Base-by-base conservation (phyloP, 176 grass and related monocot species). In the Oryza punctata region DNA sequence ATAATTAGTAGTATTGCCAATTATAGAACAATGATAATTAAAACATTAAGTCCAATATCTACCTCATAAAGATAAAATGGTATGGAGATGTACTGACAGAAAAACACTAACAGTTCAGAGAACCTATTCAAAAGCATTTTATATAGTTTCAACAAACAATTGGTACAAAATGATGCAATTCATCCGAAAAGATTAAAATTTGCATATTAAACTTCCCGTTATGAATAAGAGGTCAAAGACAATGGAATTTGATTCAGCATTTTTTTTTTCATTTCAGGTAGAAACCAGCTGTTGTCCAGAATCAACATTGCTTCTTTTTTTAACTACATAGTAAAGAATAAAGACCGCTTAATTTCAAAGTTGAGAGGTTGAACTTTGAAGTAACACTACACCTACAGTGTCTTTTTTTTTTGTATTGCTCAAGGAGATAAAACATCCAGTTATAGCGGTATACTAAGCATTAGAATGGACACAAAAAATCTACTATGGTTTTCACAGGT, bases 1-100 rank as follows among this genome's bases (percentile, higher is more conserved):
- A 85, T 80, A 70, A 77, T 59, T 13, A 30, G 49, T 67, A 15
- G 4, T 72, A 72, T 74, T 73, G 16, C 28, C n/a, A 76, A 15
- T 67, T 76, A 75, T 6, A 80, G 25, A 6, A 37, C 14, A 84
- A 75, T 60, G 18, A 57, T 46, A 13, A 74, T 41, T 19, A 74
- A 79, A 70, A 69, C 45, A 70, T 10, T 32, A 24, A 0, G 4
- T 25, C 3, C 25, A 70, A 32, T 79, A 60, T 72, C 7, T 23
- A 32, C 21, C 68, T 61, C 29, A 46, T 4, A 68, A 32, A 61
- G 70, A 28, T 68, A 79, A 69, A 35, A 37, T 75, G 12, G 32
- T 45, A 19, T 59, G 26, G 73, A 46, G 21, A 66, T 64, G n/a
- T 71, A 32, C 11, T 50, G 1, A n/a, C 12, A 75, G 16, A 26